phyloP scores from a whole-genome alignment of 2,329 filamentous ascomycete species.

The Onygenales sp. region DNA sequence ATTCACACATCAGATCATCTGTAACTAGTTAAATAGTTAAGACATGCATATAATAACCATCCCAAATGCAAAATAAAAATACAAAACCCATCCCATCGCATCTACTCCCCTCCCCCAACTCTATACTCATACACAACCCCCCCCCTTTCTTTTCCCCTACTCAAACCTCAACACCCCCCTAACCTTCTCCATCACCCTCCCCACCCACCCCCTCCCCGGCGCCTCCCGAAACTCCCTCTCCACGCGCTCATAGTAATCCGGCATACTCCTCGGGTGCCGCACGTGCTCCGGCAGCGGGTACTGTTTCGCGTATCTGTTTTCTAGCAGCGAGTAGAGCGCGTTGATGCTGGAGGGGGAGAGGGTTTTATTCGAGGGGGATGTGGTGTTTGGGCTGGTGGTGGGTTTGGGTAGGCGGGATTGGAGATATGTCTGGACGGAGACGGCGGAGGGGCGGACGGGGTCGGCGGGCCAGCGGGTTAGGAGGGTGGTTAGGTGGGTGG shows the following conservation, averaged over 20 bases:
- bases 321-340: constrained; percentile 50
- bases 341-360: constrained; percentile 35
- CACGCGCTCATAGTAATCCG: constrained; percentile 44
- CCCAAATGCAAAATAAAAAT: not conserved
- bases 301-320: constrained; percentile 46
- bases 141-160: constrained; percentile 57
- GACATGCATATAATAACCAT: not conserved
- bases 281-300: constrained; percentile 40
- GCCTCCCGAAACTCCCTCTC: constrained; percentile 44
- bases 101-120: not conserved
- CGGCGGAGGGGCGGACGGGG: constrained; percentile 33
- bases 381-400: constrained; percentile 8
- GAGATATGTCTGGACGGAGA: constrained; percentile 36
- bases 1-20: not conserved
- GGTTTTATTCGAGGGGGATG: constrained; percentile 4
- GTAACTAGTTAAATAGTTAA: not conserved
- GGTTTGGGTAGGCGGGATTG: constrained; percentile 19
- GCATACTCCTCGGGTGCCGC: constrained; percentile 41
- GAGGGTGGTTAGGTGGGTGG: constrained; percentile 31
- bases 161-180: constrained; percentile 39
- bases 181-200: constrained; percentile 36
- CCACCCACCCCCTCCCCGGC: constrained; percentile 39
- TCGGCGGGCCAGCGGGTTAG: constrained; percentile 37
- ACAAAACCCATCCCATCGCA: not conserved
- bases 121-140: constrained; percentile 68